Percentiles rank a stretch among this genome's conserved stretches.
Evolutionary conservation across 331 rosid genomes (phyloP).

Genomic region (Stylosanthes scabra): DNA sequence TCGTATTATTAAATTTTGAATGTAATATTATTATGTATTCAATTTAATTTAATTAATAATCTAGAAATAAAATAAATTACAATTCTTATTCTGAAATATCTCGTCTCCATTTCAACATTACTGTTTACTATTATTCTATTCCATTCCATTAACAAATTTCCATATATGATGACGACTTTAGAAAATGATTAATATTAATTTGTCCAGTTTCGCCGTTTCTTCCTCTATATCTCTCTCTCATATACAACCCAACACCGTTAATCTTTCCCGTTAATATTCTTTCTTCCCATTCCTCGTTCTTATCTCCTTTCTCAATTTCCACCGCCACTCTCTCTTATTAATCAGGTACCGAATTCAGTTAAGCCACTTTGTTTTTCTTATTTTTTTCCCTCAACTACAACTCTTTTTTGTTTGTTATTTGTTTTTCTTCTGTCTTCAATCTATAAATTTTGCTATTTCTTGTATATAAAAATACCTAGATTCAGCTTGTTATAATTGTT

Average conservation of each 20-base stretch:
- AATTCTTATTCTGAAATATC: not conserved
- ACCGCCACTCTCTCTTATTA: slow-evolving; percentile 16
- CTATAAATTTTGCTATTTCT: slow-evolving; percentile 16
- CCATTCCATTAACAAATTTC: slow-evolving; percentile 16
- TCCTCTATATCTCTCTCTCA: slow-evolving; percentile 33
- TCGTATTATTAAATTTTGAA: not conserved
- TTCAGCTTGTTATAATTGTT: slow-evolving; percentile 26
- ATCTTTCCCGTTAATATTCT: slow-evolving; percentile 50
- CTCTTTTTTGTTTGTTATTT: slow-evolving; percentile 32
- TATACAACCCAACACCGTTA: slow-evolving; percentile 28
- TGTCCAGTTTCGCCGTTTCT: slow-evolving; percentile 60
- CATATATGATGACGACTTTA: not conserved
- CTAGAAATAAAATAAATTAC: not conserved
- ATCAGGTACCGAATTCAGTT: slow-evolving; percentile 33
- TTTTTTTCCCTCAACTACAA: slow-evolving; percentile 4
- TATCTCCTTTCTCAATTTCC: slow-evolving; percentile 21
- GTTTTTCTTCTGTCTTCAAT: slow-evolving; percentile 7
- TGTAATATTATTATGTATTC: not conserved
- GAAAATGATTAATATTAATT: slow-evolving; percentile 42
- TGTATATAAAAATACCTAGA: not conserved
- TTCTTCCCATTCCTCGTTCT: not conserved
- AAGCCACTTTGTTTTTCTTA: not conserved
- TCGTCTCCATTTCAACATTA: not conserved
- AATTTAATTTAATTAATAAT: too few relatives aligned
- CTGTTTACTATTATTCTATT: not conserved